Evolutionary conservation across 148 eudicot species (phyloP).

Genomic region (Rhododendron henanense): DNA sequence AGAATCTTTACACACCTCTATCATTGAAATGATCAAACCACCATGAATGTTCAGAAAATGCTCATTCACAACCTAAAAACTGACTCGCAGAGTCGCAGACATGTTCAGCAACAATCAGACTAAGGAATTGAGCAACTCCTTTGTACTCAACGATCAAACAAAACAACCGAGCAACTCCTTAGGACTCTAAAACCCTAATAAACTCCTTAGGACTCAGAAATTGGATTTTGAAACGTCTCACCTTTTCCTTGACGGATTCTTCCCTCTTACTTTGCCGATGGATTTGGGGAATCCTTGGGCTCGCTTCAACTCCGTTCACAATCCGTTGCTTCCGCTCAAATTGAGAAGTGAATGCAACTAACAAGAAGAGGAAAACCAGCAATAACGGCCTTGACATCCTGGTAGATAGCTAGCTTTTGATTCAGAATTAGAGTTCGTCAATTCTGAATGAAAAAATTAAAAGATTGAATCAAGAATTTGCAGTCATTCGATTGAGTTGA

Average conservation of each 20-base stretch:
- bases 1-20: neutral
- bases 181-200: no score
- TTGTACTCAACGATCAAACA: neutral
- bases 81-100: neutral
- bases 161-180: neutral
- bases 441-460: no score
- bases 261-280: slow-evolving; percentile 18
- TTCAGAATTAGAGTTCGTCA: no score
- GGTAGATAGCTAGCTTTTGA: neutral
- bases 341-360: slow-evolving; percentile 22
- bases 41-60: neutral
- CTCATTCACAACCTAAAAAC: neutral
- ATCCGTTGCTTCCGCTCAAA: slow-evolving; percentile 25
- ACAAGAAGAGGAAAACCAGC: slow-evolving; percentile 22
- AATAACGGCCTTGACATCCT: slow-evolving; percentile 25
- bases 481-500: no score
- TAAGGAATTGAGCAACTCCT: neutral
- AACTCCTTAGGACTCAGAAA: neutral
- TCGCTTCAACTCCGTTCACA: slow-evolving; percentile 22
- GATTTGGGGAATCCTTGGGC: slow-evolving; percentile 9
- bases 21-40: neutral
- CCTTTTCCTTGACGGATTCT: slow-evolving; percentile 28
- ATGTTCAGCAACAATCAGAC: slow-evolving; percentile 1
- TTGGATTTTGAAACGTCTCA: neutral
- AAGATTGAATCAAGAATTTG: accelerated